Evolutionary conservation across 257 asterid genomes (phyloP), one percentile per base, ranked within the genome.

Genomic region (Dorcoceras hygrometricum): DNA sequence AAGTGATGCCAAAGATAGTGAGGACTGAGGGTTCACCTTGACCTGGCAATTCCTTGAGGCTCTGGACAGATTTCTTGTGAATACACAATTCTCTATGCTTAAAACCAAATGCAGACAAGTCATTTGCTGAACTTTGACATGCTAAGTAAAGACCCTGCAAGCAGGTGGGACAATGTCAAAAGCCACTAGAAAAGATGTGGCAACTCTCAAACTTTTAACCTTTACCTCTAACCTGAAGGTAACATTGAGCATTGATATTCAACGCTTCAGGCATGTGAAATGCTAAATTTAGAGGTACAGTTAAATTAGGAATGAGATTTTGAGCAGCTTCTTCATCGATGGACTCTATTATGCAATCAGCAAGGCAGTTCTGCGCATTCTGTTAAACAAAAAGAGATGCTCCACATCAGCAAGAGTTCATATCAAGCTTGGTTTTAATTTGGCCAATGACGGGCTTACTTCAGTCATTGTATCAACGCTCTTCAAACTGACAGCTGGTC

Each of bases 221-320:
- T 31, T 51, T 65, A 71, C 28, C 32, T 56, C 77, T 60, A 59
- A 93, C 99, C 99, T 90, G 81, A 61, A 94, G 97, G 82, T 94
- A 94, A 62, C 62, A 60, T 71, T 85, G 90, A 62, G 95, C 84
- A 74, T 88, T 79, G 53, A 90, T 76, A 79, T 86, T 88, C 73
- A 94, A 73, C 16, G 97, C 97, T 50, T 87, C 87, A 19, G 96
- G 99, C 96, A 94, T 86, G 77, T 88, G 78, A 77, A 90, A 94
- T 58, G 96, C 96, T 79, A 84, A 55, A 78, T 85, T 77, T 36
- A 71, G 69, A 51, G 97, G 96, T 54, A 81, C 67, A 16, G 77
- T 72, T 48, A 90, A 69, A 63, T 81, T 80, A 8, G 96, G 97
- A 64, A 94, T 79, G 55, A 90, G 95, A 65, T 70, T 71, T 54